These are phyloP conservation scores for Trypethelium eluteriae DNA, from an alignment of 495 filamentous ascomycete species.

Conservation along the genomic window DNA sequence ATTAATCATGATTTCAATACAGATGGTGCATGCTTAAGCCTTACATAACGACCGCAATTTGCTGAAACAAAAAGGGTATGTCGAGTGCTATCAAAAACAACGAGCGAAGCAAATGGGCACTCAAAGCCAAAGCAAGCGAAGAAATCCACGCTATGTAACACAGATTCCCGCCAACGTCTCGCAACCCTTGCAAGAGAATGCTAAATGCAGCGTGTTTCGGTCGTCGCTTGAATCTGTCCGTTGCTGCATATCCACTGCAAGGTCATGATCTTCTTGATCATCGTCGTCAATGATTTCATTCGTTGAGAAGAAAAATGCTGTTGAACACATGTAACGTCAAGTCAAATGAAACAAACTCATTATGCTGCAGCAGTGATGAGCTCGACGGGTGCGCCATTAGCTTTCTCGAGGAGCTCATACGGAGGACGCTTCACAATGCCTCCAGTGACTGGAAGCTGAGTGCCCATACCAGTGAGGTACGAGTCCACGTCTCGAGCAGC, in stretches of 20 bases:
- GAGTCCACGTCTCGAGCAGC: slow-evolving; percentile 89
- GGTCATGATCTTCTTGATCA: background rate
- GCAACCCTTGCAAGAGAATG: background rate
- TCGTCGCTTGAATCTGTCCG: background rate
- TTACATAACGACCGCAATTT: background rate
- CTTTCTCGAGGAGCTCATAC: slow-evolving; percentile 44
- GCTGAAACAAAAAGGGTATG: slow-evolving; percentile 6
- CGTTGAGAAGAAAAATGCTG: background rate
- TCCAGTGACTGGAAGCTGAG: slow-evolving; percentile 81
- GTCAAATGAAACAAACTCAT: background rate
- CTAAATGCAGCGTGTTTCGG: background rate
- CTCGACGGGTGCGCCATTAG: slow-evolving; percentile 27
- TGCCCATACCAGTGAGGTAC: slow-evolving; percentile 69
- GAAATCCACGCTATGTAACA: background rate
- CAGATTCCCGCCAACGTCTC: background rate
- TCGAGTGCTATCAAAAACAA: background rate
- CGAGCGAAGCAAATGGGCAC: background rate
- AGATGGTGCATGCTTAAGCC: background rate
- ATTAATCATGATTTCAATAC: background rate
- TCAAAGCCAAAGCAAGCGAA: background rate
- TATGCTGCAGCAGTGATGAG: slow-evolving; percentile 34
- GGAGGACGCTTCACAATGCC: slow-evolving; percentile 85
- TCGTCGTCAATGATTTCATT: background rate
- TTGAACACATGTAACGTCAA: background rate
- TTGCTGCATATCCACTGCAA: background rate